Percentiles rank a stretch among this genome's conserved stretches.
These are phyloP conservation scores for Dothidotthia symphoricarpi DNA, from an alignment of 2,329 filamentous ascomycete genomes.

Conservation along the genomic window DNA sequence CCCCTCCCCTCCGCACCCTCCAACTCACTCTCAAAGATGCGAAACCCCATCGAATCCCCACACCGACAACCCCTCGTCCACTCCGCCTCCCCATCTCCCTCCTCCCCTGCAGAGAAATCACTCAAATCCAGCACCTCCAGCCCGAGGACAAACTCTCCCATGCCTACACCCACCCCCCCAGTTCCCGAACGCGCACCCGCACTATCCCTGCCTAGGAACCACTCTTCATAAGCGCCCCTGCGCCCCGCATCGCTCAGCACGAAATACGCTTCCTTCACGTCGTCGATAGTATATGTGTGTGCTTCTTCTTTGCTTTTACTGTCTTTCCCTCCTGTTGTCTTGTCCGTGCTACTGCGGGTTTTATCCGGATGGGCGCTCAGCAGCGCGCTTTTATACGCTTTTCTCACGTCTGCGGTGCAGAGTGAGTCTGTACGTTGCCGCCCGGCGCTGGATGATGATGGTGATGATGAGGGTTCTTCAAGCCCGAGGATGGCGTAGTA, in stretches of 20 bases:
- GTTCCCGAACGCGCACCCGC: not conserved
- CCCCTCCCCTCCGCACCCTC: constrained; percentile 52
- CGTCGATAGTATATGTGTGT: constrained; percentile 51
- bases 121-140: constrained; percentile 59
- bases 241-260: constrained; percentile 48
- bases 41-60: constrained; percentile 57
- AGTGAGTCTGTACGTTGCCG: no score
- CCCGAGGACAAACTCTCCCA: constrained; percentile 43
- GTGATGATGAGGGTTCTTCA: constrained; percentile 4
- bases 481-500: constrained; percentile 33
- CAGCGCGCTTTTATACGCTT: constrained; percentile 58
- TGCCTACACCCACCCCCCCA: constrained; percentile 8
- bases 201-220: constrained; percentile 10
- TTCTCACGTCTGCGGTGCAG: constrained; percentile 14
- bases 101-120: constrained; percentile 39
- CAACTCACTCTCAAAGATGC: constrained; percentile 56
- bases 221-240: constrained; percentile 46
- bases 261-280: constrained; percentile 59
- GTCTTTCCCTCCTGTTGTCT: no score
- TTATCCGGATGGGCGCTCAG: constrained; percentile 62
- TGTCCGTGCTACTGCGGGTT: no score
- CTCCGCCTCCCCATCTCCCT: constrained; percentile 1
- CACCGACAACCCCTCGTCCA: constrained; percentile 60
- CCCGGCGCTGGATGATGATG: constrained; percentile 2
- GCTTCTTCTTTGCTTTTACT: constrained; percentile 1